Evolutionary conservation across 768 basidiomycete species (phyloP), one percentile per base, ranked within the genome.

Genomic region (Crassisporium funariophilum): DNA sequence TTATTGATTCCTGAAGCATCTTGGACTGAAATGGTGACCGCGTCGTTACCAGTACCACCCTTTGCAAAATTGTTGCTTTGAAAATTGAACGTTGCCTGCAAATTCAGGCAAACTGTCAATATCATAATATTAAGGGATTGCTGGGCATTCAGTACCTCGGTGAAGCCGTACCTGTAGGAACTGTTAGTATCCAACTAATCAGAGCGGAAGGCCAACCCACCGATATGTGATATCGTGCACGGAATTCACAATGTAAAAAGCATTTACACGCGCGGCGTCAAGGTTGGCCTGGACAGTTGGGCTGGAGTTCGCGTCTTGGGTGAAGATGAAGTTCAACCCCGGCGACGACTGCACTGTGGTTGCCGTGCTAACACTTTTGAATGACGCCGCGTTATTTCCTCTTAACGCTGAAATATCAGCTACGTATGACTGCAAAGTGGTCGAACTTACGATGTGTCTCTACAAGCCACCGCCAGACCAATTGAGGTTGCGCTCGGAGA

Each of bases 241-340:
- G 42, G 70, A 68, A 70, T 84, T 84, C 60, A 76, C 74, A 35
- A 82, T 61, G 63, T 81, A 85, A 67, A 84, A 84, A 8, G 69
- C 69, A 51, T 78, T 78, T 6, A 74, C 73, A 15, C 74, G 67
- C 2, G 80, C 81, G 16, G 81, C 75, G 43, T 79, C 69, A 41
- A 77, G 56, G 61, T 83, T 82, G 40, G 41, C 71, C 1, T 52
- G 22, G 40, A 42, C 70, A 2, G 63, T 76, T 19, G 71, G 81
- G 3, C 62, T 62, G 11, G 47, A 35, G 23, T 15, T 60, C 22
- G 67, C 53, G 57, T 68, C 52, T 39, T 69, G 67, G 2, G 61
- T 50, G 55, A 65, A 76, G 54, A 60, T 60, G 64, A 78, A 79
- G 39, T 65, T 66, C 13, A 68, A 62, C 3, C 57, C 66, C 5